A percentile compares a stretch with the other conserved stretches of the same genome.
Evolutionary conservation across 202 grass and related monocot species (phyloP).

Genomic region (Carex sylvatica): DNA sequence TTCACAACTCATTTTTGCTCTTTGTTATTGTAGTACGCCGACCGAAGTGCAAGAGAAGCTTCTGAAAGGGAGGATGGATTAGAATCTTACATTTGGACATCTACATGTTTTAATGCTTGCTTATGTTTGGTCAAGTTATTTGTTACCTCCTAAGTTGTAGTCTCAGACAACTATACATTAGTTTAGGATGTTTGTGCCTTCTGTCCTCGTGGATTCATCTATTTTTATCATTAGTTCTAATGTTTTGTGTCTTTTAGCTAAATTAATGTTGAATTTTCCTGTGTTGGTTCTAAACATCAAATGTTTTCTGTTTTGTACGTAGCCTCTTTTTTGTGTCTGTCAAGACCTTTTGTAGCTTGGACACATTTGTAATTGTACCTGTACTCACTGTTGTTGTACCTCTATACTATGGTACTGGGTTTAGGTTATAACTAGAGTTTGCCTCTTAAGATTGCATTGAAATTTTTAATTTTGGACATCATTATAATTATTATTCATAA

Average conservation of each 20-base stretch:
- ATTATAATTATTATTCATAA: no score
- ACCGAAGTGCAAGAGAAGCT: slow-evolving; percentile 84
- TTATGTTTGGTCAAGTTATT: slow-evolving; percentile 2
- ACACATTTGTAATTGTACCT: neutral
- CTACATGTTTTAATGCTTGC: slow-evolving; percentile 16
- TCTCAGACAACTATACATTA: slow-evolving; percentile 11
- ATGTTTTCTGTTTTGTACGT: neutral
- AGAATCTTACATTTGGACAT: slow-evolving; percentile 11
- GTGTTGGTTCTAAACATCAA: neutral
- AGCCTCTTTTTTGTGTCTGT: neutral
- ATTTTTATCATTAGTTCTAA: neutral
- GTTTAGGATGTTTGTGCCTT: neutral
- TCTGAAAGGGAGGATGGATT: slow-evolving; percentile 93
- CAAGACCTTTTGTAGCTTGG: neutral
- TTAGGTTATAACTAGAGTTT: neutral
- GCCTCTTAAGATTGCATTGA: neutral
- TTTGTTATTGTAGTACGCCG: slow-evolving; percentile 54
- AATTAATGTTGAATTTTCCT: neutral
- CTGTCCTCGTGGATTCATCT: neutral
- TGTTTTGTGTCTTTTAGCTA: slow-evolving; percentile 3
- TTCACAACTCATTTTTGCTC: neutral
- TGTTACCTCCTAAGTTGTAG: slow-evolving; percentile 1
- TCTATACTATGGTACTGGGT: no score
- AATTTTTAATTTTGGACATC: no score
- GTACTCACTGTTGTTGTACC: no score